Conservation (phyloP, 2,329 filamentous ascomycete genomes). For the Cordyceps farinosa region DNA sequence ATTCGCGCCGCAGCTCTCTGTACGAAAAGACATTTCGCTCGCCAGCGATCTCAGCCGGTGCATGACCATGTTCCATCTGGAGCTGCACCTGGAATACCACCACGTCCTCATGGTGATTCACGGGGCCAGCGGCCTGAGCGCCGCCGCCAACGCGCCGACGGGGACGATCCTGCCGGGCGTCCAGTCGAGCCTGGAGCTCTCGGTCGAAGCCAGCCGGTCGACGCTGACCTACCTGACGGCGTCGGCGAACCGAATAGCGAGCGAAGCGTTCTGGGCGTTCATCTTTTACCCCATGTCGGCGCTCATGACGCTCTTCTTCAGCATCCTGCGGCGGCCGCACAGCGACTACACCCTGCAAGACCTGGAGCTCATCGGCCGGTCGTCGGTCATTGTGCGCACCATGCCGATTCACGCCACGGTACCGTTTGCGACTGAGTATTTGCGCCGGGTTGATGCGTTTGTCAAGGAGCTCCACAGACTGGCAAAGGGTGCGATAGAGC, state of each 20-base stretch:
- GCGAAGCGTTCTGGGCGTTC: constrained; percentile 50
- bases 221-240: constrained; percentile 47
- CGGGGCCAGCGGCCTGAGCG: constrained; percentile 50
- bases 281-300: constrained; percentile 56
- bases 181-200: constrained; percentile 49
- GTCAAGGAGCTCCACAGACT: constrained; percentile 42
- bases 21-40: constrained; percentile 28
- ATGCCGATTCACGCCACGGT: constrained; percentile 31
- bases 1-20: constrained; percentile 46
- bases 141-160: constrained; percentile 31
- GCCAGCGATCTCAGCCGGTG: constrained; percentile 26
- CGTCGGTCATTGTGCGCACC: constrained; percentile 41
- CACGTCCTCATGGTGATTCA: constrained; percentile 54
- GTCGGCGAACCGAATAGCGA: constrained; percentile 39
- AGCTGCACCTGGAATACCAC: constrained; percentile 53
- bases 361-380: constrained; percentile 41
- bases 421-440: constrained; percentile 36
- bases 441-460: constrained; percentile 41
- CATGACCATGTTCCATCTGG: constrained; percentile 45
- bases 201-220: constrained; percentile 53
- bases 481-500: constrained; percentile 38
- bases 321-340: constrained; percentile 47
- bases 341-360: constrained; percentile 42
- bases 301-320: constrained; percentile 52
- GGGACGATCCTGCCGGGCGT: constrained; percentile 40